Percentiles rank a stretch among this genome's conserved stretches.
These are phyloP conservation scores for Plasmodium billcollinsi DNA, from an alignment of 169 alveolate species.

Conservation along the genomic window DNA sequence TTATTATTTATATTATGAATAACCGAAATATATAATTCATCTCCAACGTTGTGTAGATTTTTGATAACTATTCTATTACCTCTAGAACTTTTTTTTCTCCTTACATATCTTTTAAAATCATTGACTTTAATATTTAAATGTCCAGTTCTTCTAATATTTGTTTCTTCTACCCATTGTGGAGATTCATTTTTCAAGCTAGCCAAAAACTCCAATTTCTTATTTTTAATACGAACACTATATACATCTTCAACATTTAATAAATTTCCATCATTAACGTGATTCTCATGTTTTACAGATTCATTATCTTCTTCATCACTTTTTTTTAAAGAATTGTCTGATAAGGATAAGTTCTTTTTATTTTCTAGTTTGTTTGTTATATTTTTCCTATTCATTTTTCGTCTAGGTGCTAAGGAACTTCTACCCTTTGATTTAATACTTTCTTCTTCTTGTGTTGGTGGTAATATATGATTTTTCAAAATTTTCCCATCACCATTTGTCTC, in stretches of 20 bases:
- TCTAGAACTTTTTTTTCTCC: slow-evolving; percentile 45
- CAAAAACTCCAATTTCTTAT: slow-evolving; percentile 64
- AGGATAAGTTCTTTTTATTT: slow-evolving; percentile 22
- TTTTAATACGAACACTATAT: slow-evolving; percentile 67
- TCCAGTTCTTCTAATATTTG: slow-evolving; percentile 64
- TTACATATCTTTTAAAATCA: slow-evolving; percentile 72
- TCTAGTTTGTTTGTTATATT: slow-evolving; percentile 38
- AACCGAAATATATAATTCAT: slow-evolving; percentile 74
- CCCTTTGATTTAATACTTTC: slow-evolving; percentile 32
- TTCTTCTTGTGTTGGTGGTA: slow-evolving; percentile 41
- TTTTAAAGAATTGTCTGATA: slow-evolving; percentile 47
- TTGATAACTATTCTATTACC: slow-evolving; percentile 67
- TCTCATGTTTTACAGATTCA: slow-evolving; percentile 45
- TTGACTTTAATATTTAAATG: slow-evolving; percentile 72
- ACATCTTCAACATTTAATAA: slow-evolving; percentile 76
- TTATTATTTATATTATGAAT: slow-evolving; percentile 62
- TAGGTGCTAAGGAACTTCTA: slow-evolving; percentile 37
- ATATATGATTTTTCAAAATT: slow-evolving; percentile 10
- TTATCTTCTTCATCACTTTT: slow-evolving; percentile 55
- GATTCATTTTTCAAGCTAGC: slow-evolving; percentile 72
- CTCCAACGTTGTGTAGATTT: slow-evolving; percentile 72
- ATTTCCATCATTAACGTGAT: slow-evolving; percentile 12
- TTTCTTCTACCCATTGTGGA: slow-evolving; percentile 75
- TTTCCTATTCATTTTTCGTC: slow-evolving; percentile 19
- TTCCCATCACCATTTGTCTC: slow-evolving; percentile 25